A percentile compares a stretch with the other conserved stretches of the same genome.
phyloP scores from a whole-genome alignment of 2,329 filamentous ascomycete genomes.

The Calonectria pteridis region DNA sequence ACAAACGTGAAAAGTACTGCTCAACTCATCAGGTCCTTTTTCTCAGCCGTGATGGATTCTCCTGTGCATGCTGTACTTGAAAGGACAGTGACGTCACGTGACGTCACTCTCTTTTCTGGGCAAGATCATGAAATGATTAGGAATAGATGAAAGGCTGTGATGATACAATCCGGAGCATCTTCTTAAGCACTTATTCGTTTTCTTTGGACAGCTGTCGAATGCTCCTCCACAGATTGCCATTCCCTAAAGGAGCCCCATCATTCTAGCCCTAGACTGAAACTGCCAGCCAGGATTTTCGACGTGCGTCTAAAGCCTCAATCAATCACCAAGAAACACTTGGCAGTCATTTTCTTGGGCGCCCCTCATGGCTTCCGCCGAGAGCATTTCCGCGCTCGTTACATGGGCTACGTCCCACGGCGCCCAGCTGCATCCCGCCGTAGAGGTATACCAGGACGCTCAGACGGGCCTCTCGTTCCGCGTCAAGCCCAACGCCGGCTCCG shows the following conservation, averaged over 20 bases:
- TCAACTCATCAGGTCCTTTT: not conserved
- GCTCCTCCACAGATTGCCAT: not conserved
- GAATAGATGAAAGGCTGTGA: not conserved
- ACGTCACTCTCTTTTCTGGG: not conserved
- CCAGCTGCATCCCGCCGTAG: slow-evolving; percentile 62
- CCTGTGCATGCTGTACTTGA: not conserved
- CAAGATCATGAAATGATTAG: not conserved
- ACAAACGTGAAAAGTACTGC: not conserved
- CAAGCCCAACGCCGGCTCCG: slow-evolving; percentile 45
- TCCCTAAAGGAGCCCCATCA: not conserved
- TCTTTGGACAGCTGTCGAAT: not conserved
- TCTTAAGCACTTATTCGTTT: not conserved
- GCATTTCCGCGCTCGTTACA: slow-evolving; percentile 53
- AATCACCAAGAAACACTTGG: not conserved
- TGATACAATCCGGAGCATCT: not conserved
- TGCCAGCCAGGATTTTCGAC: slow-evolving; percentile 1
- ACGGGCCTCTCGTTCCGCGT: slow-evolving; percentile 69
- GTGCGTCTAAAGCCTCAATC: slow-evolving; percentile 7
- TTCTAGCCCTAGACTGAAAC: not conserved
- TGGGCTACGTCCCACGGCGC: slow-evolving; percentile 64
- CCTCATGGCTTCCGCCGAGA: slow-evolving; percentile 31
- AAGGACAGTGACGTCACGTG: not conserved
- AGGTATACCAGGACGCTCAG: slow-evolving; percentile 63
- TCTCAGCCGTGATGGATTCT: not conserved
- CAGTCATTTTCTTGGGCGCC: not conserved